Conservation (phyloP, 257 asterid genomes). For the Petunia axillaris region DNA sequence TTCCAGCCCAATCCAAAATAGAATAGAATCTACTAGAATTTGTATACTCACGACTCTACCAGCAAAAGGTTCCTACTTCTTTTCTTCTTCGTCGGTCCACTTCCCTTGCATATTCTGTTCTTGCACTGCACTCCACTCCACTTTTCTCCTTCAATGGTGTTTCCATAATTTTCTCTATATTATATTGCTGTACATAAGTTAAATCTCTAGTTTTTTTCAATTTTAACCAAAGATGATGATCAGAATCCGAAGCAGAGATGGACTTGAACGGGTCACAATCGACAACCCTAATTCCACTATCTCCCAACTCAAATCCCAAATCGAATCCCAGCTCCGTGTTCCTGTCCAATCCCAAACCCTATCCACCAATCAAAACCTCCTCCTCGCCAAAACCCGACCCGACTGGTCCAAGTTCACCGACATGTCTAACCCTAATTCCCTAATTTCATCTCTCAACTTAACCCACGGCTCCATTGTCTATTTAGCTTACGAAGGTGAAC, state of each 20-base stretch:
- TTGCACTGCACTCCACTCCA: constrained; percentile 6
- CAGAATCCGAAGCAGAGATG: constrained; percentile 98
- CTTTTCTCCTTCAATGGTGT: neutral
- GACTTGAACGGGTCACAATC: constrained; percentile 85
- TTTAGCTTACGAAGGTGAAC: constrained; percentile 87
- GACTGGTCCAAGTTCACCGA: constrained; percentile 70
- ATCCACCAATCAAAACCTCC: constrained; percentile 81
- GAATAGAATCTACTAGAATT: neutral
- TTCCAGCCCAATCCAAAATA: constrained; percentile 5
- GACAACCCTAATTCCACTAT: constrained; percentile 70
- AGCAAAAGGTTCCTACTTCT: neutral
- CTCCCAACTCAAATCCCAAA: constrained; percentile 61
- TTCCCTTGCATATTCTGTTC: neutral
- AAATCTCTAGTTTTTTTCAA: neutral
- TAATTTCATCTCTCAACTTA: constrained; percentile 55
- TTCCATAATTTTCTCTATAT: neutral
- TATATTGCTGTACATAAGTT: neutral
- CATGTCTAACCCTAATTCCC: constrained; percentile 57
- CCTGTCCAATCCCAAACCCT: constrained; percentile 78
- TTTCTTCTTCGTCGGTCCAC: constrained; percentile 11
- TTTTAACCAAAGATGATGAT: constrained; percentile 68
- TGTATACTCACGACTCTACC: neutral
- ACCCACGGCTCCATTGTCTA: constrained; percentile 79
- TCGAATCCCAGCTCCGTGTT: constrained; percentile 79
- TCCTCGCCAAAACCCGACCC: constrained; percentile 68